phyloP scores from a whole-genome alignment of 1,284 basidiomycete species.

The Ganoderma multipileum region DNA sequence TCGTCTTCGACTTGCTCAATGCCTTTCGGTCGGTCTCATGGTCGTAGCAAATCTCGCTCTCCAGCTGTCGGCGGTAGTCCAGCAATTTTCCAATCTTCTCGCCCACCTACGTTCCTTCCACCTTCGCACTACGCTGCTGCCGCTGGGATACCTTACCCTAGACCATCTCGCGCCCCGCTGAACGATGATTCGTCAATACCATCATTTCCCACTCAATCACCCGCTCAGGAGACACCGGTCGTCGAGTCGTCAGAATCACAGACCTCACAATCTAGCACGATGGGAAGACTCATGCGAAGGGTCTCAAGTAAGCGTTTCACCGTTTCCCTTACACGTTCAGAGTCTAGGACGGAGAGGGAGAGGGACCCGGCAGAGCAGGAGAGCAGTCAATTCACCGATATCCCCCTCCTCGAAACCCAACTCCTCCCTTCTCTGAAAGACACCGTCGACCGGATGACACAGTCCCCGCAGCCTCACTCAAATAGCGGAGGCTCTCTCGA shows the following conservation, averaged over 20 bases:
- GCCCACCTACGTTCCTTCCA: conserved; percentile 54
- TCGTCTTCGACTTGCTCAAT: conserved; percentile 14
- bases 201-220: conserved; percentile 19
- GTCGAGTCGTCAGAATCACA: conserved; percentile 14
- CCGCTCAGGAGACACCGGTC: conserved; percentile 23
- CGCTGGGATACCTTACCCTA: conserved; percentile 46
- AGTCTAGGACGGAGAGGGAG: conserved; percentile 26
- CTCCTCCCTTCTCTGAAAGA: conserved; percentile 72
- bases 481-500: conserved; percentile 15
- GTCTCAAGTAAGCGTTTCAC: conserved; percentile 35
- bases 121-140: conserved; percentile 73
- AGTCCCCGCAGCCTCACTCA: conserved; percentile 25
- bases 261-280: background rate
- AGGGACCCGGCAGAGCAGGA: conserved; percentile 39
- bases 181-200: background rate
- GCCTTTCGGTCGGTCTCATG: conserved; percentile 33
- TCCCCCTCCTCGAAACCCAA: conserved; percentile 66
- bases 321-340: conserved; percentile 23
- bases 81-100: conserved; percentile 18
- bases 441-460: conserved; percentile 75
- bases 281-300: conserved; percentile 25
- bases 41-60: conserved; percentile 35
- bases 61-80: conserved; percentile 23
- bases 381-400: conserved; percentile 54
- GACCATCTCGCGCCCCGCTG: background rate